These are phyloP conservation scores for Citrullus colocynthis DNA, from an alignment of 306 rosid genomes.

Conservation along the genomic window DNA sequence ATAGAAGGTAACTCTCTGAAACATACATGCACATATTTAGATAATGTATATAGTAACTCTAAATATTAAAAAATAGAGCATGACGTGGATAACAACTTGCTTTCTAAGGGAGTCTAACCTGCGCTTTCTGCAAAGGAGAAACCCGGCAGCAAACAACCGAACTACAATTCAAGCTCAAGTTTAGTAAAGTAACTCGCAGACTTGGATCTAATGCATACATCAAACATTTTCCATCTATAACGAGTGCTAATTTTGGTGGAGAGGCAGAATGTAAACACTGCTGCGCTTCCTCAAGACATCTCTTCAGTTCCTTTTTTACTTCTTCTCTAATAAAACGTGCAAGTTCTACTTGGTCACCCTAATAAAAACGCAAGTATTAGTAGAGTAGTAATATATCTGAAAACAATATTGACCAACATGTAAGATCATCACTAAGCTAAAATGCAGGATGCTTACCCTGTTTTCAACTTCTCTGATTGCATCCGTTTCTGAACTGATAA, in stretches of 20 bases:
- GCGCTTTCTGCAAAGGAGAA: slow-evolving; percentile 96
- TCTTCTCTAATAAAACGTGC: slow-evolving; percentile 76
- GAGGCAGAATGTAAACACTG: slow-evolving; percentile 29
- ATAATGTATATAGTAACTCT: not conserved
- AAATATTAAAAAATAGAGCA: not conserved
- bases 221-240: slow-evolving; percentile 91
- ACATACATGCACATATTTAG: not conserved
- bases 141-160: slow-evolving; percentile 98
- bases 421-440: not conserved
- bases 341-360: slow-evolving; percentile 98
- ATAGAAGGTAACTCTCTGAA: not conserved
- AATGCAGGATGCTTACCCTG: slow-evolving; percentile 38
- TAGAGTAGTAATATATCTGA: not conserved
- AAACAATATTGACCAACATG: not conserved
- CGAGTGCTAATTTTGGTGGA: slow-evolving; percentile 81
- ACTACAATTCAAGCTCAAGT: slow-evolving; percentile 79
- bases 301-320: slow-evolving; percentile 62
- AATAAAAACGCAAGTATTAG: slow-evolving; percentile 11
- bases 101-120: slow-evolving; percentile 33
- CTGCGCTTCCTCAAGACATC: slow-evolving; percentile 67
- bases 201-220: slow-evolving; percentile 92
- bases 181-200: slow-evolving; percentile 70
- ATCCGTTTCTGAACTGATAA: slow-evolving; percentile 93
- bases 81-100: not conserved
- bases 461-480: slow-evolving; percentile 84